Percentiles rank a stretch among this genome's conserved stretches.
Evolutionary conservation across 2,329 filamentous ascomycete genomes (phyloP).

Genomic region (Fusarium succisae): DNA sequence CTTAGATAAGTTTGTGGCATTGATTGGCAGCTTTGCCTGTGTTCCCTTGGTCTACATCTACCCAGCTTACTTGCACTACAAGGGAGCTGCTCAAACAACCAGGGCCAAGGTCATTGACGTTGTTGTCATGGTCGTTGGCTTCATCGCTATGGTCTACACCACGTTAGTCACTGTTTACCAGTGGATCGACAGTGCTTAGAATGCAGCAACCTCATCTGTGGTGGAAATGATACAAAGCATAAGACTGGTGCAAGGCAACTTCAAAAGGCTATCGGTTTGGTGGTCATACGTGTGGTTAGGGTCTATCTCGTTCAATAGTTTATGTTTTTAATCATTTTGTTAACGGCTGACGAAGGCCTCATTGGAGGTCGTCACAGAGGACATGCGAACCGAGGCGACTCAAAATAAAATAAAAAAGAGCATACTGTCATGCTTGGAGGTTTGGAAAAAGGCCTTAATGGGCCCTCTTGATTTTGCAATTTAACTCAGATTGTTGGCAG

Average conservation of each 20-base stretch:
- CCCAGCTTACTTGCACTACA: conserved; percentile 75
- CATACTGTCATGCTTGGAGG: not conserved
- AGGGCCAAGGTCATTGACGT: conserved; percentile 68
- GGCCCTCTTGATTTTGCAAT: not conserved
- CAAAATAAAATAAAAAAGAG: not conserved
- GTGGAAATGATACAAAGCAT: not conserved
- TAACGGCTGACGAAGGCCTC: not conserved
- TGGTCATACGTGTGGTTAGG: not conserved
- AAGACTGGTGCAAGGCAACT: conserved; percentile 30
- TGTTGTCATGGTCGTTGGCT: conserved; percentile 69
- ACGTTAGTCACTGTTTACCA: conserved; percentile 66
- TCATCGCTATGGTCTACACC: conserved; percentile 76
- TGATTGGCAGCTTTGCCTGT: conserved; percentile 79
- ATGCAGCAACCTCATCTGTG: not conserved
- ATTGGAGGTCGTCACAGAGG: not conserved
- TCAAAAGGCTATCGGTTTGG: conserved; percentile 7
- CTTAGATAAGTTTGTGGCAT: conserved; percentile 77
- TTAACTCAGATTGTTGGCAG: conserved; percentile 8
- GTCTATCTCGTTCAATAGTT: not conserved
- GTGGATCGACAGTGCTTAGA: conserved; percentile 45
- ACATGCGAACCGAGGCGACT: not conserved
- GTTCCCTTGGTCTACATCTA: conserved; percentile 83
- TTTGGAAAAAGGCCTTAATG: conserved; percentile 13
- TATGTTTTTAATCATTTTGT: not conserved
- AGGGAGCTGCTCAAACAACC: conserved; percentile 67